phyloP scores from a whole-genome alignment of 176 grass and related monocot species.

The Oryza longistaminata region DNA sequence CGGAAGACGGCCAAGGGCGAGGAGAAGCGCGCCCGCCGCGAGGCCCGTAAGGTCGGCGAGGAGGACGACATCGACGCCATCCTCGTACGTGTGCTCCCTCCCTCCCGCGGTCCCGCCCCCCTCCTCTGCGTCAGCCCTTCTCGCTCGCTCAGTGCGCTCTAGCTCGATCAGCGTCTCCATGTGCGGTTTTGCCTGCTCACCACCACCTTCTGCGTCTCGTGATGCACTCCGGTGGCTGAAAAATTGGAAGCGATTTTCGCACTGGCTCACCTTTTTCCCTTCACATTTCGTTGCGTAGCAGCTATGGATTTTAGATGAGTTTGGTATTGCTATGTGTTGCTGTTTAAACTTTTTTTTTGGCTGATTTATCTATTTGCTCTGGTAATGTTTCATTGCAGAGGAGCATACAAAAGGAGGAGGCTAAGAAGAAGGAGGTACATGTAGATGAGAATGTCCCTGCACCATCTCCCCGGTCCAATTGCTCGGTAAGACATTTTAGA shows the following conservation, averaged over 20 bases:
- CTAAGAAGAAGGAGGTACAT: slow-evolving; percentile 97
- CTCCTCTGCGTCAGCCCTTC: background rate
- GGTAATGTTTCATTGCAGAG: slow-evolving; percentile 44
- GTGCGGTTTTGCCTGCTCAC: background rate
- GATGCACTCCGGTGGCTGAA: too few relatives aligned
- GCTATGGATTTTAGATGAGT: background rate
- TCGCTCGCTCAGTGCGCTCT: background rate
- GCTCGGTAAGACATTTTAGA: slow-evolving; percentile 40
- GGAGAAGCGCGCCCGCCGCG: slow-evolving; percentile 83
- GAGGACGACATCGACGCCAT: slow-evolving; percentile 98
- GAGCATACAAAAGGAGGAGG: slow-evolving; percentile 92
- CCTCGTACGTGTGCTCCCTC: slow-evolving; percentile 52
- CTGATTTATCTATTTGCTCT: slow-evolving; percentile 3
- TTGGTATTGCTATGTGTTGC: background rate
- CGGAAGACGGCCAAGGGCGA: slow-evolving; percentile 83
- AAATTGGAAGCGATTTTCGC: background rate
- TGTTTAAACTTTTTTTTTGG: background rate
- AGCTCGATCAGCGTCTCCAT: background rate
- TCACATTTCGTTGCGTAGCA: background rate
- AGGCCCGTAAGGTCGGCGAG: slow-evolving; percentile 67
- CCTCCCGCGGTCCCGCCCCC: background rate
- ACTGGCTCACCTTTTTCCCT: background rate
- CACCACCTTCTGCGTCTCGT: background rate
- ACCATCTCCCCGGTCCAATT: slow-evolving; percentile 88
- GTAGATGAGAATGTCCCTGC: slow-evolving; percentile 83